Evolutionary conservation across 192 early-diverging fungal species (phyloP), one percentile per base, ranked within the genome.

Genomic region (Coemansia reversa): DNA sequence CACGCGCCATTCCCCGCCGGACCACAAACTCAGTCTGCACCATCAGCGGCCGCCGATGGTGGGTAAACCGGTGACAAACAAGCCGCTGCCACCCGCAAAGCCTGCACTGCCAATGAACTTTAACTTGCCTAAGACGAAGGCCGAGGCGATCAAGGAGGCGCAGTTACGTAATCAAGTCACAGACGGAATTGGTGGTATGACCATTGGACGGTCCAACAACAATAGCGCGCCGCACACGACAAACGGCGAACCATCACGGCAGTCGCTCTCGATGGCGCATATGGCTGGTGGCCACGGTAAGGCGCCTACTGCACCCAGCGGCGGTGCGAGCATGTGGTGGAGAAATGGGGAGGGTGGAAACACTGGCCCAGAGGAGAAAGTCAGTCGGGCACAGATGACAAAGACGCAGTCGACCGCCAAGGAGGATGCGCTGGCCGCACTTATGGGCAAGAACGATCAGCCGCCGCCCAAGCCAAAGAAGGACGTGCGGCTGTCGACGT

Each of bases 401-500:
- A 81, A 81, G 78, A 75, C 72, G 48, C 78, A 75, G 62, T 81
- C 78, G 33, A 76, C 73, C 55, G 80, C 83, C 66, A 75, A 84
- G 57, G 75, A 77, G 61, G 79, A 76, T 60, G 75, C 80, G 66
- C 74, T 84, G 74, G 79, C 75, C 62, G 80, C 83, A 28, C 70
- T 79, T 48, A 65, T 69, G 60, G 81, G 80, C 68, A 83, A 84
- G 61, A 48, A 60, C 39, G 76, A 67, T 50, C 61, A 39, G 63
- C 84, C 65, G 67, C 75, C 57, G 66, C 51, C 25, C 22, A 90
- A 70, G 79, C 47, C 83, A 48, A 85, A 88, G 69, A 88, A 88
- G 76, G 86, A 88, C 32, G 90, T 92, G 62, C 90, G 95, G 52
- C 84, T 92, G 70, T 91, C 91, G 49, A 93, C 92, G 33, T 84